phyloP scores from a whole-genome alignment of 345 rosid genomes.

The Brassica incana region DNA sequence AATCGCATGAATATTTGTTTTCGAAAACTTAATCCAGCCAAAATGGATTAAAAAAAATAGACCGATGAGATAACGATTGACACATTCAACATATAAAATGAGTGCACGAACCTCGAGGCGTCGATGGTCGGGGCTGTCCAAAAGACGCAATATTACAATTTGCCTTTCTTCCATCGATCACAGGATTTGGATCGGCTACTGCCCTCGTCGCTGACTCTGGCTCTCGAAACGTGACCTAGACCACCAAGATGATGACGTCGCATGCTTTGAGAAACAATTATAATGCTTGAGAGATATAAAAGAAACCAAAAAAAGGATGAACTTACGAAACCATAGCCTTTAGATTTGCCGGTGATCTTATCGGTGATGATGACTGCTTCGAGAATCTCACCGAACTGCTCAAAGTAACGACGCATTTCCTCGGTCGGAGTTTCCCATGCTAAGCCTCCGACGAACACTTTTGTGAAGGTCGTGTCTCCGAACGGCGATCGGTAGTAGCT shows the following conservation, averaged over 20 bases:
- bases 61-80: constrained; percentile 3
- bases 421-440: constrained; percentile 97
- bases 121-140: constrained; percentile 79
- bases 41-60: not conserved
- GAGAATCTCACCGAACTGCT: constrained; percentile 90
- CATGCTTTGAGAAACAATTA: not conserved
- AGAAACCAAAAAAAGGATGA: not conserved
- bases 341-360: constrained; percentile 81
- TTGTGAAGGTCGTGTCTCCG: constrained; percentile 88
- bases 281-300: not conserved
- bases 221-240: constrained; percentile 84
- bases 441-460: constrained; percentile 88
- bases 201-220: constrained; percentile 88
- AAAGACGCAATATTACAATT: constrained; percentile 89
- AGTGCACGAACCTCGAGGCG: constrained; percentile 64
- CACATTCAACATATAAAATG: not conserved
- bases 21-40: not conserved
- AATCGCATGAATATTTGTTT: not conserved
- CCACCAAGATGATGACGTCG: constrained; percentile 19
- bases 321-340: constrained; percentile 96
- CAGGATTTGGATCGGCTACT: constrained; percentile 74
- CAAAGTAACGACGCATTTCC: constrained; percentile 77
- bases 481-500: constrained; percentile 78
- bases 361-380: constrained; percentile 92
- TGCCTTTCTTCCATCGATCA: constrained; percentile 87